Evolutionary conservation across 1,139 yeast genomes (phyloP), one percentile per base, ranked within the genome.

Genomic region (Candida sanyaensis): DNA sequence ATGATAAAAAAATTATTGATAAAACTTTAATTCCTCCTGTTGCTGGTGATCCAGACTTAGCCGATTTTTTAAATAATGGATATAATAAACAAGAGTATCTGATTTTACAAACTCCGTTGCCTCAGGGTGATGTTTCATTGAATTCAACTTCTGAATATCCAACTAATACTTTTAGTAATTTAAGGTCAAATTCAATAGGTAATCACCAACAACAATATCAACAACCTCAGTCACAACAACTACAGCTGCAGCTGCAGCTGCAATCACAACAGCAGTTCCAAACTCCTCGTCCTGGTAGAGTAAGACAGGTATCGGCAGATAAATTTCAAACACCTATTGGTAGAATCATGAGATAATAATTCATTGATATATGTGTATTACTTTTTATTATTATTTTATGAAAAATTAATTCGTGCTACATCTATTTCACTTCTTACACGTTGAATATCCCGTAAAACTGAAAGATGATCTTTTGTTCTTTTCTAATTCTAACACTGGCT

Each of bases 401-500:
- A 41, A 26, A 37, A 46, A 29, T 39, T 40, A 24, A 46, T 28
- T 29, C 47, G 44, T n/a, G 38, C 45, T 17, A 41, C 31, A 13
- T 47, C 47, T 37, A 47, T 37, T 27, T 44, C 45, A 23, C 42
- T 27, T 34, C 42, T 47, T 7, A 42, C 29, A 9, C 38, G 27
- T 36, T 12, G 38, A 21, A 36, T 8, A 12, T 36, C 38, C 10
- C 28, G 23, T 36, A 36, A n/a, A 2, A 28, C 23, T 36, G 28
- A n/a, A 36, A 36, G 38, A 24, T 38, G 43, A 12, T 59, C 64
- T 44, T 66, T 63, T 6, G 57, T 54, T 48, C 83, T 62, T 40
- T 75, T 54, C 68, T 74, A 26, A 86, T 69, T 47, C 84, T 66
- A 6, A 84, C 77, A 33, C 73, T 68, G 1, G 88, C 86, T 51